Conservation (phyloP, 2,329 filamentous ascomycete species). For the Cryphonectria carpinicola region DNA sequence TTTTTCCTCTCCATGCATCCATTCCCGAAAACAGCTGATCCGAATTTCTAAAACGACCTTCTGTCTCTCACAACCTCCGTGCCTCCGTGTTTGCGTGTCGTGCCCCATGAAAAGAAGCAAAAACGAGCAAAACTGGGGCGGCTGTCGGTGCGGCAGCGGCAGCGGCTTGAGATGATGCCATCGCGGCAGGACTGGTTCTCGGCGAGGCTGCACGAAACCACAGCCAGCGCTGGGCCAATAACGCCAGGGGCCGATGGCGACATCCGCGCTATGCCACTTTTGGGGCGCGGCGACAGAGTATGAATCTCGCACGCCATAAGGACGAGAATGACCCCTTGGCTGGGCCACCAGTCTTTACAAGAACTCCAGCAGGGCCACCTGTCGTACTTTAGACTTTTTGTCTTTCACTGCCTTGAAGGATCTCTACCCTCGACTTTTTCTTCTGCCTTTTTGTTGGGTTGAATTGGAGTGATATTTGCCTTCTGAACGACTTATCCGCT, state of each 20-base stretch:
- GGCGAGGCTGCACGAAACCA: constrained; percentile 20
- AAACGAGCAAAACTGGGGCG: not conserved
- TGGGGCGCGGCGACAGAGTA: constrained; percentile 23
- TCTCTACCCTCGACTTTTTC: not conserved
- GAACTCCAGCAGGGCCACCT: not conserved
- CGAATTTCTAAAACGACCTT: not conserved
- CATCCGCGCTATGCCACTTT: constrained; percentile 23
- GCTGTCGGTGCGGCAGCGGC: constrained; percentile 27
- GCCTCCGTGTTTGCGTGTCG: constrained; percentile 6
- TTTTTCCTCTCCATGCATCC: not conserved
- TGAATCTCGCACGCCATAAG: constrained; percentile 30
- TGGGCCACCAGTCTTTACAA: constrained; percentile 5
- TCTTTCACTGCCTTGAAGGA: not conserved
- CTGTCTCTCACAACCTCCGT: constrained; percentile 2
- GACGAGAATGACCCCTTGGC: constrained; percentile 32
- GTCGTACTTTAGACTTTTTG: not conserved
- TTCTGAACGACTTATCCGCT: not conserved
- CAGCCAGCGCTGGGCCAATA: constrained; percentile 20
- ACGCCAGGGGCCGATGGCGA: constrained; percentile 22
- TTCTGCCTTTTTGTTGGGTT: not conserved
- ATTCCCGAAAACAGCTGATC: not conserved
- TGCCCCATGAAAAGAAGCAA: not conserved
- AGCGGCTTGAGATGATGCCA: constrained; percentile 28
- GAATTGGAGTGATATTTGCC: not conserved
- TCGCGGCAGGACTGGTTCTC: constrained; percentile 23